These are phyloP conservation scores for Closterium sp. DNA, from an alignment of 139 green algal genomes.

Conservation along the genomic window DNA sequence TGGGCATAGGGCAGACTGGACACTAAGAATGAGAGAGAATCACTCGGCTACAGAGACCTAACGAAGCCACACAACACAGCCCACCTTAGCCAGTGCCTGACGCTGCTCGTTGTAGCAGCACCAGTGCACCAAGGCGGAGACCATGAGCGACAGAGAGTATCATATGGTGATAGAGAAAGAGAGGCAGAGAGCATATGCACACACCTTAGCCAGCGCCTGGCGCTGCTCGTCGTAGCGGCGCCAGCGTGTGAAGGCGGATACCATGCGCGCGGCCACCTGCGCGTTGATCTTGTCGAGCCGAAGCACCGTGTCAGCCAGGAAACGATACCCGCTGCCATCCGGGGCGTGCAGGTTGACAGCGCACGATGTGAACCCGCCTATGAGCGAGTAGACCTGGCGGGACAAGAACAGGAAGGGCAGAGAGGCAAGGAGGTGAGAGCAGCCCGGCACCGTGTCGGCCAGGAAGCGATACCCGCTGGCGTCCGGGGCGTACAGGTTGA, in stretches of 20 bases:
- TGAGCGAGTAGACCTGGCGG: constrained; percentile 60
- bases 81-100: not conserved
- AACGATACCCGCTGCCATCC: constrained; percentile 91
- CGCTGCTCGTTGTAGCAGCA: not conserved
- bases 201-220: constrained; percentile 75
- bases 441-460: constrained; percentile 77
- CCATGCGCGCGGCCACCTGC: constrained; percentile 81
- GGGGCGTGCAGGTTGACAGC: constrained; percentile 92
- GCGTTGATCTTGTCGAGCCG: constrained; percentile 64
- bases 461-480: constrained; percentile 93
- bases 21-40: too few relatives aligned
- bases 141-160: too few relatives aligned
- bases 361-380: constrained; percentile 57
- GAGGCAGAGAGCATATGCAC: not conserved
- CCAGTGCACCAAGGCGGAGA: not conserved
- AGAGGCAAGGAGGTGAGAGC: too few relatives aligned
- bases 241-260: constrained; percentile 79
- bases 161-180: too few relatives aligned
- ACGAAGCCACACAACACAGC: not conserved
- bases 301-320: constrained; percentile 84
- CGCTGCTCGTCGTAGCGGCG: constrained; percentile 77
- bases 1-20: too few relatives aligned
- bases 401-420: not conserved
- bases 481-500: constrained; percentile 95
- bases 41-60: not conserved